Conservation (phyloP, 139 green algal genomes). For the Volvox reticuliferus region DNA sequence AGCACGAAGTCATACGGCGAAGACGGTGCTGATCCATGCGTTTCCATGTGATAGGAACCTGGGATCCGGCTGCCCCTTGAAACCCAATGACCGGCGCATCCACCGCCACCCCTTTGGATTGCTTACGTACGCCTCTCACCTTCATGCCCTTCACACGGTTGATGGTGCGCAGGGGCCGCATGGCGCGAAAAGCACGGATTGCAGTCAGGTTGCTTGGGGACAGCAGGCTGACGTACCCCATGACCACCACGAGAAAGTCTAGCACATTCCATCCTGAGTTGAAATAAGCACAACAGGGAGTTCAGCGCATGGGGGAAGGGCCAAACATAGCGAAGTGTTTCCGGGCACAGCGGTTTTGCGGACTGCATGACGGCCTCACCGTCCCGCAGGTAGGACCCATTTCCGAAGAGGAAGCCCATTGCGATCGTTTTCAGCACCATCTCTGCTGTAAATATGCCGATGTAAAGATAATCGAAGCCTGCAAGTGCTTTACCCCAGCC, state of each 20-base stretch:
- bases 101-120: too few relatives aligned
- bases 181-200: constrained; percentile 74
- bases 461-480: background rate
- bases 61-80: too few relatives aligned
- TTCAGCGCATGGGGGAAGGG: background rate
- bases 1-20: too few relatives aligned
- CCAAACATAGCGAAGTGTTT: background rate
- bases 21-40: too few relatives aligned
- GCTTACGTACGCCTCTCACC: background rate
- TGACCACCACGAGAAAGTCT: constrained; percentile 72
- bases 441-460: constrained; percentile 21
- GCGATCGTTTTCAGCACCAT: constrained; percentile 48
- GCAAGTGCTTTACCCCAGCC: background rate
- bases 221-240: constrained; percentile 48
- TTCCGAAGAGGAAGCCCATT: constrained; percentile 43
- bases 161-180: constrained; percentile 69
- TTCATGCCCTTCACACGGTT: constrained; percentile 31
- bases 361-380: constrained; percentile 40
- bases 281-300: background rate
- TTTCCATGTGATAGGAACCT: too few relatives aligned
- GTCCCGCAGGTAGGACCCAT: constrained; percentile 65
- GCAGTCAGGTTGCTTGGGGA: constrained; percentile 66
- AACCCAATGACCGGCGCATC: too few relatives aligned
- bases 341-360: background rate
- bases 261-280: constrained; percentile 75